phyloP scores from a whole-genome alignment of 1,139 yeast species.

The Saccharomyces hybrid region DNA sequence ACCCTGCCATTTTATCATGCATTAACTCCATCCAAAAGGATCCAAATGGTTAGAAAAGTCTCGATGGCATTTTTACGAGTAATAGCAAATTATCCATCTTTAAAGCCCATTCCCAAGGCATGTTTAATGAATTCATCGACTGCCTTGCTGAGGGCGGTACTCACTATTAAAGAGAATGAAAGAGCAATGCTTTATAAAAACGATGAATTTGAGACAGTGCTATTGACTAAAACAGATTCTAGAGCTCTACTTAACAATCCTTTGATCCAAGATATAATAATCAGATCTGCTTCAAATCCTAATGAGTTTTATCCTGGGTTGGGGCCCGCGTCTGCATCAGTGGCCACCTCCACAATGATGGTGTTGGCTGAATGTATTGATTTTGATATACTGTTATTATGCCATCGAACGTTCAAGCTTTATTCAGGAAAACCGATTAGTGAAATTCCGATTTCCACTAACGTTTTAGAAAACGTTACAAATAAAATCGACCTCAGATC shows the following conservation, averaged over 20 bases:
- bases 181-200: slow-evolving; percentile 21
- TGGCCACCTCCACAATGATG: slow-evolving; percentile 35
- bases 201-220: slow-evolving; percentile 32
- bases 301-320: slow-evolving; percentile 29
- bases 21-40: slow-evolving; percentile 26
- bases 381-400: slow-evolving; percentile 50
- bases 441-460: slow-evolving; percentile 35
- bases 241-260: slow-evolving; percentile 35
- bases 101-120: slow-evolving; percentile 28
- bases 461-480: slow-evolving; percentile 40
- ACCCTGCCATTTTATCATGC: slow-evolving; percentile 30
- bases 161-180: slow-evolving; percentile 26
- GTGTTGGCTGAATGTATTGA: slow-evolving; percentile 42
- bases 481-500: slow-evolving; percentile 35
- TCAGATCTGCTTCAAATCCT: slow-evolving; percentile 34
- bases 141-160: slow-evolving; percentile 25
- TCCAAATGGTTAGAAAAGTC: slow-evolving; percentile 31
- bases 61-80: slow-evolving; percentile 28
- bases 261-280: slow-evolving; percentile 33
- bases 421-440: slow-evolving; percentile 32
- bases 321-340: slow-evolving; percentile 24
- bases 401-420: slow-evolving; percentile 44
- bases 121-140: slow-evolving; percentile 31
- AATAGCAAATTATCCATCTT: slow-evolving; percentile 21
- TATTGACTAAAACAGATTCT: slow-evolving; percentile 39